These are phyloP conservation scores for Pythium apleroticum DNA, from an alignment of 352 stramenopile genomes.

Conservation along the genomic window DNA sequence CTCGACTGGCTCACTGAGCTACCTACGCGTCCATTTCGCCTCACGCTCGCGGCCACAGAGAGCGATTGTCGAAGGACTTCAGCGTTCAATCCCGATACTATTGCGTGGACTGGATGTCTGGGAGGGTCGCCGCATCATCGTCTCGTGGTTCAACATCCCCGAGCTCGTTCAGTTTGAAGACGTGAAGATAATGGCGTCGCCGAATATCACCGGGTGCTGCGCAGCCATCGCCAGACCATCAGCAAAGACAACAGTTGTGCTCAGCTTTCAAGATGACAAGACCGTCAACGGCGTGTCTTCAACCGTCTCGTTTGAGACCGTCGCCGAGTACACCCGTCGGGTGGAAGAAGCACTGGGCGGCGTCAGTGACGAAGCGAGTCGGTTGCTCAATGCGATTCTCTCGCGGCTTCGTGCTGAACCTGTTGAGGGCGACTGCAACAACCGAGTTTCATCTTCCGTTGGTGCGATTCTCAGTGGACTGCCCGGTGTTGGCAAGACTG, in stretches of 20 bases:
- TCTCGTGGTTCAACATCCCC: constrained; percentile 51
- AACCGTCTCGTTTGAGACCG: constrained; percentile 19
- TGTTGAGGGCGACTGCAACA: background rate
- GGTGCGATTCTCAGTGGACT: constrained; percentile 69
- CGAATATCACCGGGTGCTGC: constrained; percentile 39
- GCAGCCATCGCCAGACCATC: constrained; percentile 30
- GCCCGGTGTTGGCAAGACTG: constrained; percentile 74
- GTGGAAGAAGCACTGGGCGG: constrained; percentile 45
- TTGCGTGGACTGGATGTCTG: constrained; percentile 48
- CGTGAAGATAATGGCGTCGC: constrained; percentile 23
- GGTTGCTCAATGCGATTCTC: constrained; percentile 42
- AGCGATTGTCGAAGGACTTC: constrained; percentile 37
- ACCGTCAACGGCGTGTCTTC: too few relatives aligned
- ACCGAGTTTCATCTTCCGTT: constrained; percentile 21
- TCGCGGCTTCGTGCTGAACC: constrained; percentile 22
- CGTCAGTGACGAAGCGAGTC: constrained; percentile 35
- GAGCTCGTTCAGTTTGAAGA: constrained; percentile 36
- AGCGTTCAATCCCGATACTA: constrained; percentile 35
- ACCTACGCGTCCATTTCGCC: constrained; percentile 39
- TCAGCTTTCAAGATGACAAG: constrained; percentile 32
- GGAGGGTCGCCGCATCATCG: constrained; percentile 27
- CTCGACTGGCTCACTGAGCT: constrained; percentile 25
- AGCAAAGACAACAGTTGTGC: constrained; percentile 25
- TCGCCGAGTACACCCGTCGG: constrained; percentile 31
- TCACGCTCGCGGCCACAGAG: constrained; percentile 34